Conservation (phyloP, 345 rosid genomes). For the Populus simonii region DNA sequence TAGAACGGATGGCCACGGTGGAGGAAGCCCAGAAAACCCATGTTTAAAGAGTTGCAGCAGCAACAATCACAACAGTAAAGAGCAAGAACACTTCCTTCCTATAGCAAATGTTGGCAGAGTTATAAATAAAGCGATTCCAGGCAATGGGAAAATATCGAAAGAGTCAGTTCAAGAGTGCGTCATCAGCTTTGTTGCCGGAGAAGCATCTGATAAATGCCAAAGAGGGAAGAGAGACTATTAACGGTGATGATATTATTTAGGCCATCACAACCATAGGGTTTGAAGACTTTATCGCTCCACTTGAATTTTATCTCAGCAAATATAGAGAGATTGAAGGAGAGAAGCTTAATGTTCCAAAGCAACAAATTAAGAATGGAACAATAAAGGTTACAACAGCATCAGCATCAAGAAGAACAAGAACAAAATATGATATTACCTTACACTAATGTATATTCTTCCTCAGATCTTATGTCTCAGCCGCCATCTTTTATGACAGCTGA, state of each 20-base stretch:
- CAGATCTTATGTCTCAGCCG: slow-evolving; percentile 41
- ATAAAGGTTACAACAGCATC: slow-evolving; percentile 25
- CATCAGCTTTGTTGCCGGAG: slow-evolving; percentile 17
- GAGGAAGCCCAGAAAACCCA: slow-evolving; percentile 56
- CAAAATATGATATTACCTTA: slow-evolving; percentile 26
- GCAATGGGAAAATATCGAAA: slow-evolving; percentile 18
- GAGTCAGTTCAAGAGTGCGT: slow-evolving; percentile 17
- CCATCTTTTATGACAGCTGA: slow-evolving; percentile 37
- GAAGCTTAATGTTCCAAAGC: slow-evolving; percentile 12
- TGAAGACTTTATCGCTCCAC: slow-evolving; percentile 16
- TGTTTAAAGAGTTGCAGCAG: slow-evolving; percentile 25
- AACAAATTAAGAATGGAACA: slow-evolving; percentile 9
- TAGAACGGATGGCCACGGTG: slow-evolving; percentile 16
- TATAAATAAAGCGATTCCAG: slow-evolving; percentile 20
- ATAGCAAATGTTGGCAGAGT: slow-evolving; percentile 24
- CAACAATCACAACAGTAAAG: slow-evolving; percentile 20
- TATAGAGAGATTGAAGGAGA: slow-evolving; percentile 18
- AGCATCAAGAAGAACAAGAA: slow-evolving; percentile 30
- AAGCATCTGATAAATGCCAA: slow-evolving; percentile 24
- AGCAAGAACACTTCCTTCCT: slow-evolving; percentile 17
- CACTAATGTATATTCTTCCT: slow-evolving; percentile 41
- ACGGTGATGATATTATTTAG: slow-evolving; percentile 16
- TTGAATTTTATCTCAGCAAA: slow-evolving; percentile 13
- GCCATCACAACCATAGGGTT: slow-evolving; percentile 21
- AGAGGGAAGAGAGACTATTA: slow-evolving; percentile 20